Conservation (phyloP, 2,329 filamentous ascomycete species). For the Zymoseptoria pseudotritici region DNA sequence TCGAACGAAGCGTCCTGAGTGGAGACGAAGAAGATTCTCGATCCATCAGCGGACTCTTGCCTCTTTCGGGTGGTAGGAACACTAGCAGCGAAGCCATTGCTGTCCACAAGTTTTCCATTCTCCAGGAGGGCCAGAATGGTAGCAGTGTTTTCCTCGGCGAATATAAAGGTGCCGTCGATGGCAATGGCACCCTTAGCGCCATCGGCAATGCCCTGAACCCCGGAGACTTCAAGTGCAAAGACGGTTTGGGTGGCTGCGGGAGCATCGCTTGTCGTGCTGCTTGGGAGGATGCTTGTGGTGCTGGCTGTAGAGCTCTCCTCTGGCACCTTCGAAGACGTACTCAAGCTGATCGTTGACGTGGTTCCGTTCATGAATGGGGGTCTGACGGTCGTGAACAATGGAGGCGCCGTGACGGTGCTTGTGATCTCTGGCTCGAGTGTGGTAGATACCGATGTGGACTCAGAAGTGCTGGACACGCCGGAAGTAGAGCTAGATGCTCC, state of each 20-base stretch:
- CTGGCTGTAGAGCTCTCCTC: no score
- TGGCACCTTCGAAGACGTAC: not conserved
- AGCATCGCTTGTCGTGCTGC: not conserved
- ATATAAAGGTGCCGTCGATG: not conserved
- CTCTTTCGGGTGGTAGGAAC: not conserved
- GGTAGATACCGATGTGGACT: no score
- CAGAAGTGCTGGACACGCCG: no score
- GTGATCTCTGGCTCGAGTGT: not conserved
- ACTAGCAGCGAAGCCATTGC: not conserved
- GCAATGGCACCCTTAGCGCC: not conserved
- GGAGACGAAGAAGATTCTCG: not conserved
- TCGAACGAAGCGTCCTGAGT: not conserved
- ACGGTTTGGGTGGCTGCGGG: not conserved
- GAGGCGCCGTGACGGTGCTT: not conserved
- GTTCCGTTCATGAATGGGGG: not conserved
- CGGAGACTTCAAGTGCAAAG: not conserved
- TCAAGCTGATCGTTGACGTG: conserved; percentile 19
- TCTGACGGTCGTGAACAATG: no score
- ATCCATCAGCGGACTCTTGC: not conserved
- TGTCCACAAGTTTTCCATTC: not conserved
- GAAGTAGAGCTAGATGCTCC: no score
- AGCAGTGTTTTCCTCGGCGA: not conserved
- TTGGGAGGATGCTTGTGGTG: not conserved
- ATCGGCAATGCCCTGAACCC: not conserved
- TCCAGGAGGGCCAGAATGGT: not conserved